phyloP scores from a whole-genome alignment of 106 monocot species.

The Vanilla planifolia region DNA sequence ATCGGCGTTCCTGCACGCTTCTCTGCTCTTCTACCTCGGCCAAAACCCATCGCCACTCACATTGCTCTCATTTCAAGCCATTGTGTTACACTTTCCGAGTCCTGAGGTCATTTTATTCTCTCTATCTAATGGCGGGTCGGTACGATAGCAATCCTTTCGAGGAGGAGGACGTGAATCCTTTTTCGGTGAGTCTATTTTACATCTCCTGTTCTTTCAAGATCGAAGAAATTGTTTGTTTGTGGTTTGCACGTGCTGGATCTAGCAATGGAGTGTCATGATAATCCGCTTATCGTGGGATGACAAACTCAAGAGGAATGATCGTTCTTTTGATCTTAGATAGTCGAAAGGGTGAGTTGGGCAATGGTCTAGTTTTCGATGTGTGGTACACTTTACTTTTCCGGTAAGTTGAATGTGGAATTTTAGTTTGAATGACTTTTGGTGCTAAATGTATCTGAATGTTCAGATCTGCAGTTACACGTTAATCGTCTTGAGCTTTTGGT shows the following conservation, averaged over 20 bases:
- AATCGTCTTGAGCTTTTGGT: too few species aligned
- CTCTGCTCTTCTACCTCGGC: too few species aligned
- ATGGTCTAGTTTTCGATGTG: neutral
- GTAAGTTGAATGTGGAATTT: too few species aligned
- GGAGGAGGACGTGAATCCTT: slow-evolving; percentile 56
- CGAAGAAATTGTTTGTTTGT: neutral
- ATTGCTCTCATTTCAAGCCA: too few species aligned
- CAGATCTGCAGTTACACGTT: too few species aligned
- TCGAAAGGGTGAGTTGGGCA: neutral
- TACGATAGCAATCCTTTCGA: slow-evolving; percentile 70
- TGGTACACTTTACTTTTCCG: slow-evolving; percentile 2
- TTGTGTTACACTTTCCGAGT: too few species aligned
- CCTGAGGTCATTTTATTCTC: neutral
- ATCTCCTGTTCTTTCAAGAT: neutral
- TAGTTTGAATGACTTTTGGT: too few species aligned
- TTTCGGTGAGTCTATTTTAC: slow-evolving; percentile 9
- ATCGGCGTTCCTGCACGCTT: too few species aligned
- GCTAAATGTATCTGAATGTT: too few species aligned
- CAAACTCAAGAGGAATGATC: neutral
- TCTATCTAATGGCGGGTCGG: slow-evolving; percentile 40
- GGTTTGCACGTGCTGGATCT: neutral
- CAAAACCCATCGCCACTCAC: too few species aligned
- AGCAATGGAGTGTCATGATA: neutral
- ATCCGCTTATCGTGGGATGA: neutral
- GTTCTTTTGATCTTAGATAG: neutral